Evolutionary conservation across 768 basidiomycete species (phyloP), one percentile per base, ranked within the genome.

Genomic region (Lepiota venenata): DNA sequence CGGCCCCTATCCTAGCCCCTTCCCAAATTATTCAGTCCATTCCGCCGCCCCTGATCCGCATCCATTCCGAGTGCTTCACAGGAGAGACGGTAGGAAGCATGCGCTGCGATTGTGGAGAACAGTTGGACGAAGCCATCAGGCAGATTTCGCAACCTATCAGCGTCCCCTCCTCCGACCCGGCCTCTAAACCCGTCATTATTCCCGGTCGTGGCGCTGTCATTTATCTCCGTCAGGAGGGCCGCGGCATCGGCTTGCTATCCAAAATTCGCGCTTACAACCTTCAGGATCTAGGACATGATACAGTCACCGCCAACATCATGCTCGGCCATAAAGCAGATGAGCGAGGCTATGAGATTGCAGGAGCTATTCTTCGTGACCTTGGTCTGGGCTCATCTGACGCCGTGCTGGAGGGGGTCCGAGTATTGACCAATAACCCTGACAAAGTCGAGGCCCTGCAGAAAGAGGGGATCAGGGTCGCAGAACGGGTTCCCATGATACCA

Each of bases 61-160:
- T 99, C 47, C 97, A 99, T 70, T 97, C 93, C 25, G 97, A 99
- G 69, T 99, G 97, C 69, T 98, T 93, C 72, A 99, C 97, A 0
- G 97, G 97, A 25, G 97, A 98, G 70, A 98, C 95, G 7, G 83
- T 98, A 55, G 97, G 97, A 22, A 86, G 93, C 76, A 94, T 97
- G 90, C 88, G 97, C 29, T 99, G 97, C 66, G 97, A 99, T 69
- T 99, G 97, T 65, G 97, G 97, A 12, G 95, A 98, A 70, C 97
- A 99, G 69, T 79, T 99, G 3, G 95, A 98, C 71, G 96, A 98
- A 67, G 93, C 97, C n/a, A 85, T 98, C 57, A 82, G 92, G 10
- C 85, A 86, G 62, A 93, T 98, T 62, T 85, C 88, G 12, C 79
- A 83, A 66, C 83, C 91, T 42, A 78, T 88, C 62, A 66, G 73